Percentiles rank a stretch among this genome's conserved stretches.
phyloP scores from a whole-genome alignment of 2,329 filamentous ascomycete species.

The Epichloe amarillans region DNA sequence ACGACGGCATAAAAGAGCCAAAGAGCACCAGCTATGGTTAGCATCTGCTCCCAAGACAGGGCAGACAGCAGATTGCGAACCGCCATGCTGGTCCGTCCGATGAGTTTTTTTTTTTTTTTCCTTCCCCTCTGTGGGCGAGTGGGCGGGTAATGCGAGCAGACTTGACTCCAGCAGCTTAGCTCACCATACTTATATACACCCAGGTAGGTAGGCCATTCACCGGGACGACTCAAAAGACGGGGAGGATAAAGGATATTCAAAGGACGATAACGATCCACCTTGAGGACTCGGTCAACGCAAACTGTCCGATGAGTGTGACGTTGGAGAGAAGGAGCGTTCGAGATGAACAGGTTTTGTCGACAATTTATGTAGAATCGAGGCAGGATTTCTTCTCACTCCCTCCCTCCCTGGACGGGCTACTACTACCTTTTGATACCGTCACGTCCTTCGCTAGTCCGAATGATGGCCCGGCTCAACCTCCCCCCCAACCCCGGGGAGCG shows the following conservation, averaged over 20 bases:
- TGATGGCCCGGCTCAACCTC: not conserved
- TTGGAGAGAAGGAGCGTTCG: not conserved
- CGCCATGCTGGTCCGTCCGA: slow-evolving; percentile 1
- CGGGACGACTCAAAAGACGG: not conserved
- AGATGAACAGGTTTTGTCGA: not conserved
- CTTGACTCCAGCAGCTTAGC: not conserved
- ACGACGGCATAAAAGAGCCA: slow-evolving; percentile 18
- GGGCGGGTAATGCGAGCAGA: not conserved
- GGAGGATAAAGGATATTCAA: not conserved
- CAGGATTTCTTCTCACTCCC: not conserved
- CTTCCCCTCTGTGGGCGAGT: not conserved
- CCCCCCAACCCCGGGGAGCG: too few species aligned
- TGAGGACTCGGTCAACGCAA: not conserved
- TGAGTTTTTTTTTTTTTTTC: not conserved
- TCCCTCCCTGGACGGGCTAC: not conserved
- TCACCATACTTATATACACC: not conserved
- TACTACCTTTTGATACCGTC: not conserved
- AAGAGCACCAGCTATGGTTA: slow-evolving; percentile 12
- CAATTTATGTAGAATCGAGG: not conserved
- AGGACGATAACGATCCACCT: not conserved
- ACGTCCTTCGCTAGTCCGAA: not conserved
- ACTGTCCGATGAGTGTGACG: not conserved
- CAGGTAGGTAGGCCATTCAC: not conserved
- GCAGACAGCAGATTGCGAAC: slow-evolving; percentile 11
- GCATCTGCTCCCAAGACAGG: slow-evolving; percentile 14